phyloP scores from a whole-genome alignment of 768 basidiomycete genomes.

The Lyophyllum decastes region DNA sequence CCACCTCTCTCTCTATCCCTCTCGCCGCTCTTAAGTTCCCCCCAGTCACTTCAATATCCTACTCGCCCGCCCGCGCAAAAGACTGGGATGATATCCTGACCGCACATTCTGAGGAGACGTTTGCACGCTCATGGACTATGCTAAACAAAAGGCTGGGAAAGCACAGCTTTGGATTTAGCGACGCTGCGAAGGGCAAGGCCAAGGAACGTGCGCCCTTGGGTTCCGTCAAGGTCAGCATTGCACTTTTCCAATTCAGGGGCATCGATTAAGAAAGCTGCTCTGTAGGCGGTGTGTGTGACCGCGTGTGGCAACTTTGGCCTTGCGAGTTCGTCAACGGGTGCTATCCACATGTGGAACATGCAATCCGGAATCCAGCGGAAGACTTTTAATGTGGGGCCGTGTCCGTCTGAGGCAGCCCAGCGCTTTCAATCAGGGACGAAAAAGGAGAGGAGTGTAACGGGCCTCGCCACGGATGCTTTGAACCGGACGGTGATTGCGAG shows the following conservation, averaged over 20 bases:
- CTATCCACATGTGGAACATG: slow-evolving; percentile 93
- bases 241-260: background rate
- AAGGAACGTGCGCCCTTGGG: slow-evolving; percentile 50
- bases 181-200: slow-evolving; percentile 47
- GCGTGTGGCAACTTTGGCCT: slow-evolving; percentile 96
- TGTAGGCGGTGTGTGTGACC: slow-evolving; percentile 81
- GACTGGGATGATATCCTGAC: slow-evolving; percentile 99
- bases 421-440: slow-evolving; percentile 43
- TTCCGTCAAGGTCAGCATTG: slow-evolving; percentile 63
- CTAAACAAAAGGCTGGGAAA: slow-evolving; percentile 81
- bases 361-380: slow-evolving; percentile 89
- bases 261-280: background rate
- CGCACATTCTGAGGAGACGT: slow-evolving; percentile 80
- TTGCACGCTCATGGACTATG: slow-evolving; percentile 88
- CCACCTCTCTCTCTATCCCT: slow-evolving; percentile 74
- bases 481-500: slow-evolving; percentile 81
- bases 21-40: slow-evolving; percentile 84
- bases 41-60: slow-evolving; percentile 74
- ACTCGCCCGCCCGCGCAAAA: slow-evolving; percentile 78
- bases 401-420: slow-evolving; percentile 54
- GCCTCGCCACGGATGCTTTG: slow-evolving; percentile 82
- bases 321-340: slow-evolving; percentile 78
- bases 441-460: slow-evolving; percentile 66
- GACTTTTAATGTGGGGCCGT: slow-evolving; percentile 67
- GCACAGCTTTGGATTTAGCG: slow-evolving; percentile 64